Base-by-base conservation (phyloP, 257 asterid genomes). In the Eucommia ulmoides region DNA sequence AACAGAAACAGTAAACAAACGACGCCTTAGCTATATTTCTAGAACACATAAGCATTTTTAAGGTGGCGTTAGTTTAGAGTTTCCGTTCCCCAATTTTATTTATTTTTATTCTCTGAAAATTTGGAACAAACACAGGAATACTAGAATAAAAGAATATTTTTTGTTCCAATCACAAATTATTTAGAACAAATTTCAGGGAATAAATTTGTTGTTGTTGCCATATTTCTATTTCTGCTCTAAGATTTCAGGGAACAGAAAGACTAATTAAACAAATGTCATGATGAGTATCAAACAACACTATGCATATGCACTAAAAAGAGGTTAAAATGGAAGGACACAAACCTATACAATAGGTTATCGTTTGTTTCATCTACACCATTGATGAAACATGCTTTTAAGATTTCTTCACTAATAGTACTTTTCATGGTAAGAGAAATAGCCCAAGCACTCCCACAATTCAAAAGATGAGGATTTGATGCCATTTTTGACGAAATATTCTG, bases 371-470 rank as follows among this genome's bases (percentile, higher is more conserved):
- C 74, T 26, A 25, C 65, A 51, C 76, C 72, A 61, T 58, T 62
- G 22, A 84, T 77, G 55, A 89, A 86, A 61, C 88, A 89, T 51
- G 55, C 60, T 63, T 81, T 73, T 54, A 77, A 75, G 45, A 89
- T 65, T 65, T 82, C 96, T 20, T 83, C 96, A 24, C 50, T 17
- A 22, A 76, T 53, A 64, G 68, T 50, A 65, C 81, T 64, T 67
- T 81, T 73, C 67, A 75, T 63, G n/a, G 94, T 67, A 46, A 91
- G 93, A 25, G 98, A 86, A 68, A 91, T 58, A 23, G 92, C 83
- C 96, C 98, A 86, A 25, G 95, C 98, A 69, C 76, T 73, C 65
- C 96, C 94, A 46, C 69, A 42, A 45, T 74, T 85, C 68, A 91
- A 65, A 71, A 91, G 86, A 63, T 59, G 44, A 51, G 68, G 53